phyloP scores from a whole-genome alignment of 306 rosid species.

The Carpinus fangiana region DNA sequence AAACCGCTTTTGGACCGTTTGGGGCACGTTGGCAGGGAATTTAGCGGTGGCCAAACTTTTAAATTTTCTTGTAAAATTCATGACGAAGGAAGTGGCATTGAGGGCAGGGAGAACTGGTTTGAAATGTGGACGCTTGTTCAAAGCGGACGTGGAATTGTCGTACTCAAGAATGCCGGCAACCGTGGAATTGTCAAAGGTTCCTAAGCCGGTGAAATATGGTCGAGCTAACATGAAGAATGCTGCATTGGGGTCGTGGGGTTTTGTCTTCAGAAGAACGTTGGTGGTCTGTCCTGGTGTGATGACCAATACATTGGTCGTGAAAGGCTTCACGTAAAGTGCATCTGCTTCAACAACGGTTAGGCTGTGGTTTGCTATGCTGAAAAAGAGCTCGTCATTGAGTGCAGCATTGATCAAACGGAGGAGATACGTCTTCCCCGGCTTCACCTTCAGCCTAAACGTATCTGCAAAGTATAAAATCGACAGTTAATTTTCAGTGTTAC shows the following conservation, averaged over 20 bases:
- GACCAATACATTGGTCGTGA: conserved; percentile 40
- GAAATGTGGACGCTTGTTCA: conserved; percentile 23
- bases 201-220: conserved; percentile 71
- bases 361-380: conserved; percentile 76
- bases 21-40: conserved; percentile 69
- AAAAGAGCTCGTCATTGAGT: conserved; percentile 36
- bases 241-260: conserved; percentile 44
- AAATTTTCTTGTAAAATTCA: conserved; percentile 44
- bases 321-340: conserved; percentile 62
- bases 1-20: conserved; percentile 42
- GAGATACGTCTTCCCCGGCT: neutral
- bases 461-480: neutral
- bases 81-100: conserved; percentile 52
- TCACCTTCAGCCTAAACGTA: neutral
- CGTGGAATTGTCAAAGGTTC: conserved; percentile 75
- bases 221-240: conserved; percentile 62
- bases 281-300: conserved; percentile 73
- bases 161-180: conserved; percentile 67
- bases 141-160: neutral
- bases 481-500: no score
- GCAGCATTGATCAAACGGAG: conserved; percentile 2
- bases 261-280: conserved; percentile 55
- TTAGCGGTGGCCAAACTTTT: conserved; percentile 48
- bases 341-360: conserved; percentile 65
- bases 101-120: conserved; percentile 53